A percentile compares a stretch with the other conserved stretches of the same genome.
These are phyloP conservation scores for Aspergillus leporis DNA, from an alignment of 495 filamentous ascomycete species.

Conservation along the genomic window DNA sequence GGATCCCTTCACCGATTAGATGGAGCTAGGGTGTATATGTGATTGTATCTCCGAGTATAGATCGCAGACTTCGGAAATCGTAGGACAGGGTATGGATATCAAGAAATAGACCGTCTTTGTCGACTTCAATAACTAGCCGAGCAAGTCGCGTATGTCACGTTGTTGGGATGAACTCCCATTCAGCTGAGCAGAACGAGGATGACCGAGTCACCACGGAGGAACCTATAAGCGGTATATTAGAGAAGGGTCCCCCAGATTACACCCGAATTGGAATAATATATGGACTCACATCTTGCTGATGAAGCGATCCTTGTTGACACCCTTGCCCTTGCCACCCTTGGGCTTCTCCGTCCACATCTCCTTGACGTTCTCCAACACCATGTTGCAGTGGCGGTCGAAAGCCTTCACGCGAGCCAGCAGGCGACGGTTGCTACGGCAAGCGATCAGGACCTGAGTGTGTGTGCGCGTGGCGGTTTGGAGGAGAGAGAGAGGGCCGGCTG, in stretches of 20 bases:
- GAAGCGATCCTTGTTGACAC: constrained; percentile 97
- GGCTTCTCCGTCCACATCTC: constrained; percentile 99
- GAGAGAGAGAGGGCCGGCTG: constrained; percentile 81
- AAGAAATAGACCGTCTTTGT: constrained; percentile 4
- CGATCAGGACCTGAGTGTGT: constrained; percentile 87
- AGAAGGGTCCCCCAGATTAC: neutral
- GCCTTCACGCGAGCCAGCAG: constrained; percentile 79
- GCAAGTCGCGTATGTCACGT: constrained; percentile 18
- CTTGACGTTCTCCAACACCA: constrained; percentile 97
- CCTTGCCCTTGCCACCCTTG: constrained; percentile 81
- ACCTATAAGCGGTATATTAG: constrained; percentile 54
- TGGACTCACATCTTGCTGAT: constrained; percentile 91
- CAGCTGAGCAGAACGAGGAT: constrained; percentile 90
- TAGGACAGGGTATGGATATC: constrained; percentile 16
- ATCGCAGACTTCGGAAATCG: constrained; percentile 11
- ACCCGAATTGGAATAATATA: neutral
- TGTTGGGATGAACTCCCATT: constrained; percentile 24
- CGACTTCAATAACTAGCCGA: constrained; percentile 5
- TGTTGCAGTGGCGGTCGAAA: constrained; percentile 94
- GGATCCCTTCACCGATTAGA: neutral
- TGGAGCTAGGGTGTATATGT: neutral
- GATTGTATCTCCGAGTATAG: constrained; percentile 1
- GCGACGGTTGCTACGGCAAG: constrained; percentile 86
- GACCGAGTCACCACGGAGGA: constrained; percentile 89
- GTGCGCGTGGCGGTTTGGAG: constrained; percentile 87